A percentile compares a stretch with the other conserved stretches of the same genome.
Evolutionary conservation across 1,284 basidiomycete genomes (phyloP).

Genomic region (Vanrija sp.): DNA sequence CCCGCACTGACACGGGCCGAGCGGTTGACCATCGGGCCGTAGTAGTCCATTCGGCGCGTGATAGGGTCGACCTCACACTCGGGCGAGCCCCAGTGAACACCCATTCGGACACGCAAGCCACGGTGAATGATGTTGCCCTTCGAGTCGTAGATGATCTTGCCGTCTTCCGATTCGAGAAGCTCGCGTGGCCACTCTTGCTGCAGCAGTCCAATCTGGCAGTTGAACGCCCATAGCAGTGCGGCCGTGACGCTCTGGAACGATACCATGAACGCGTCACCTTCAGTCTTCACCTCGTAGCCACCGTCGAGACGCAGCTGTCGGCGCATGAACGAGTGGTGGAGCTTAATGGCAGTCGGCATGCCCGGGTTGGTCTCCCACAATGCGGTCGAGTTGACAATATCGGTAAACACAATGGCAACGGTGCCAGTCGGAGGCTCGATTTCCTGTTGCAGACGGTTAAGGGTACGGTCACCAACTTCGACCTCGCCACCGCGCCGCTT

Average conservation of each 20-base stretch:
- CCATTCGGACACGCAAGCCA: constrained; percentile 94
- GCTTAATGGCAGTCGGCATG: constrained; percentile 89
- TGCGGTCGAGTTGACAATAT: constrained; percentile 95
- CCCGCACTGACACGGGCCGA: constrained; percentile 77
- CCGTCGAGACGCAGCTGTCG: constrained; percentile 85
- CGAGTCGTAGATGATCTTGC: constrained; percentile 71
- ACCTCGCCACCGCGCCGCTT: constrained; percentile 37
- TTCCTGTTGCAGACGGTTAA: constrained; percentile 67
- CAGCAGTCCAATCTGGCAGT: constrained; percentile 79
- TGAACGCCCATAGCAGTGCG: constrained; percentile 87
- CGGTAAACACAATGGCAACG: constrained; percentile 93
- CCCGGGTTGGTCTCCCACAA: constrained; percentile 96
- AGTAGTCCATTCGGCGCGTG: constrained; percentile 96
- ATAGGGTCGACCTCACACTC: constrained; percentile 91
- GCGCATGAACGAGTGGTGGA: constrained; percentile 85
- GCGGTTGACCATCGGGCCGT: constrained; percentile 89
- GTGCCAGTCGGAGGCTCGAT: constrained; percentile 84
- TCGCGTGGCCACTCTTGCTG: constrained; percentile 90
- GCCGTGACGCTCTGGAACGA: constrained; percentile 86
- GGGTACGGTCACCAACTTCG: constrained; percentile 50
- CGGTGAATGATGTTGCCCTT: constrained; percentile 71
- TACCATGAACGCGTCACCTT: constrained; percentile 99
- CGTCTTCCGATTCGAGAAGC: constrained; percentile 88
- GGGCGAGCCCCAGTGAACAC: constrained; percentile 88
- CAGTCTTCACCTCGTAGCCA: constrained; percentile 98